phyloP scores from a whole-genome alignment of 2,329 filamentous ascomycete genomes.

The Fusarium zealandicum region DNA sequence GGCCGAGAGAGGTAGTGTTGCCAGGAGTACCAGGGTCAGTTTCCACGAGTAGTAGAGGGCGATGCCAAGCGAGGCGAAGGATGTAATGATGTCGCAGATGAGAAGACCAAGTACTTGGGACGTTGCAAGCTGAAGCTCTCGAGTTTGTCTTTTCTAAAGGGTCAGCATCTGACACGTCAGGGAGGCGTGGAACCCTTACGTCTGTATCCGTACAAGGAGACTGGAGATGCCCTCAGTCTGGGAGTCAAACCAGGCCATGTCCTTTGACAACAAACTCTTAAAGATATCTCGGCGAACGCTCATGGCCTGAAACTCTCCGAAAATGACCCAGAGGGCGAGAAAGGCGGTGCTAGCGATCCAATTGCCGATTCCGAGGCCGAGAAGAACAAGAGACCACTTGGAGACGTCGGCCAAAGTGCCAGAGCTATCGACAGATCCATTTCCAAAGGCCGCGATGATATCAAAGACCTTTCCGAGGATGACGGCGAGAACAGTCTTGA shows the following conservation, averaged over 20 bases:
- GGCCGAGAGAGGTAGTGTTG: conserved; percentile 73
- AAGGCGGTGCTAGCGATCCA: conserved; percentile 74
- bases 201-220: conserved; percentile 74
- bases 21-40: conserved; percentile 79
- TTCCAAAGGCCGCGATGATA: conserved; percentile 70
- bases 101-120: conserved; percentile 81
- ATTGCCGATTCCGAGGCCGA: conserved; percentile 67
- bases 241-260: conserved; percentile 84
- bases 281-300: conserved; percentile 72
- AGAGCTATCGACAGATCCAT: conserved; percentile 55
- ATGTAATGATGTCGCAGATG: conserved; percentile 69
- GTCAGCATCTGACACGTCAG: not conserved
- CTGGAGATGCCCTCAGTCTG: conserved; percentile 75
- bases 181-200: conserved; percentile 57
- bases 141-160: conserved; percentile 68
- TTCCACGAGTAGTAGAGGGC: conserved; percentile 85
- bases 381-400: conserved; percentile 67
- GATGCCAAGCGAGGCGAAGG: conserved; percentile 70
- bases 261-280: conserved; percentile 69
- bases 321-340: conserved; percentile 74
- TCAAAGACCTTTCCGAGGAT: conserved; percentile 80
- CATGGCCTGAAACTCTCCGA: conserved; percentile 81
- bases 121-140: conserved; percentile 80
- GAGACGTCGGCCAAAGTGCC: conserved; percentile 64
- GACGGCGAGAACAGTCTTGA: conserved; percentile 71